Base-by-base conservation (phyloP, 306 rosid species). In the Hippophae gyantsensis region DNA sequence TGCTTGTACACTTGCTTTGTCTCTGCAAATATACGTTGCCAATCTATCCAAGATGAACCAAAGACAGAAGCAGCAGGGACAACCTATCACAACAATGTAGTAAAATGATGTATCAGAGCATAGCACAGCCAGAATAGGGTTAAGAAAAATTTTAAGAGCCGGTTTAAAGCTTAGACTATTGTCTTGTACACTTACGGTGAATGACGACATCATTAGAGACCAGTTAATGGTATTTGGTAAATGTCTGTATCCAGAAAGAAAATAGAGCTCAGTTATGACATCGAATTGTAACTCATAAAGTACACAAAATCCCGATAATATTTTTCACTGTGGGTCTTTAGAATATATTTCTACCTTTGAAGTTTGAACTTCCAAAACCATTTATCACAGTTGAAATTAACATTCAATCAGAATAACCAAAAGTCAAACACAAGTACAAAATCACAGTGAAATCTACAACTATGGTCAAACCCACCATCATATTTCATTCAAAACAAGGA, bases 201-300 rank as follows among this genome's bases (percentile, higher is more conserved):
- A 83, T 73, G 75, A 64, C 52, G 98, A 92, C 98, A 92, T 87
- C 84, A 86, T 68, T 38, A 87, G 78, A 58, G 93, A 82, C 95
- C 90, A 92, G 68, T 82, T 63, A 61, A 85, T 45, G 42, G 95
- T 92, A 86, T 78, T 85, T 53, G 72, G 65, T 13, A 92, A 68
- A 72, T 71, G 77, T 76, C 96, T 92, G 88, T 57, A 52, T 52
- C 60, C 58, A 13, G 67, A 51, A 78, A 48, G 61, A 40, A 69
- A 76, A 58, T 18, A 18, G 23, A 18, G 23, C 23, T 18, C 23
- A 18, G 23, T 18, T 18, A 52, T 7, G 18, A 43, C 43, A 2
- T 1, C 23, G 23, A 18, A 64, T 6, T 32, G 54, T 47, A 55
- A 23, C 53, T 49, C 14, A 9, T 13, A 49, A 49, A 12, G 14